A percentile compares a stretch with the other conserved stretches of the same genome.
These are phyloP conservation scores for Picea glauca DNA, from an alignment of 75 land plant species.

Conservation along the genomic window DNA sequence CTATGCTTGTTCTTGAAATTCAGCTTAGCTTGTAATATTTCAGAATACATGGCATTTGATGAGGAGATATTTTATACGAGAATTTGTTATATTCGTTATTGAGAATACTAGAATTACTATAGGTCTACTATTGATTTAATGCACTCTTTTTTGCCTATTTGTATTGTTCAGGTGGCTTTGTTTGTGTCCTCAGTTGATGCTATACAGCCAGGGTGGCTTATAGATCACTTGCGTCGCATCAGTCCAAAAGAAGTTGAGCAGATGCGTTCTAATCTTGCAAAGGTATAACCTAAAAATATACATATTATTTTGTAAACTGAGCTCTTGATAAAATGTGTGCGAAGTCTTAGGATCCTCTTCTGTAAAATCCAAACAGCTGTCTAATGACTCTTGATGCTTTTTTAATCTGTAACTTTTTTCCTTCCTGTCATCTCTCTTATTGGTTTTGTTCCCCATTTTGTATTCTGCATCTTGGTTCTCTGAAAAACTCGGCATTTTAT, in stretches of 20 bases:
- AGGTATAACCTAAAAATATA: constrained; percentile 32
- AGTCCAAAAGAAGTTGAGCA: constrained; percentile 34
- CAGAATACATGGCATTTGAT: background rate
- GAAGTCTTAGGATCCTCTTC: too few relatives aligned
- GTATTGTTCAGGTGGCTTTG: constrained; percentile 45
- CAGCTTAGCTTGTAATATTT: background rate
- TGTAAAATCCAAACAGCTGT: too few relatives aligned
- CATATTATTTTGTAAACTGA: too few relatives aligned
- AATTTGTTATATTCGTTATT: background rate
- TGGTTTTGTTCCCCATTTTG: too few relatives aligned
- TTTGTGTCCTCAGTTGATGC: constrained; percentile 77
- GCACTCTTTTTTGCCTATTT: background rate
- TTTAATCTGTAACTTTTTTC: too few relatives aligned
- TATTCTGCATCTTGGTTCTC: too few relatives aligned
- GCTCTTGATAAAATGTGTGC: too few relatives aligned
- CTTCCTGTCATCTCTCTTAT: too few relatives aligned
- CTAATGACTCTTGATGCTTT: too few relatives aligned
- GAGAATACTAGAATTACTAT: background rate
- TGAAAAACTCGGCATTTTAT: too few relatives aligned
- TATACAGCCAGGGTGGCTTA: constrained; percentile 79
- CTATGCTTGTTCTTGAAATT: background rate
- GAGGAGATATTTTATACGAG: background rate
- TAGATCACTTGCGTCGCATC: constrained; percentile 46
- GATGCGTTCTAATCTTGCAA: constrained; percentile 53
- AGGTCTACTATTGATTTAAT: background rate